Base-by-base conservation (phyloP, 352 stramenopile genomes). In the Pythium pectinolyticum region DNA sequence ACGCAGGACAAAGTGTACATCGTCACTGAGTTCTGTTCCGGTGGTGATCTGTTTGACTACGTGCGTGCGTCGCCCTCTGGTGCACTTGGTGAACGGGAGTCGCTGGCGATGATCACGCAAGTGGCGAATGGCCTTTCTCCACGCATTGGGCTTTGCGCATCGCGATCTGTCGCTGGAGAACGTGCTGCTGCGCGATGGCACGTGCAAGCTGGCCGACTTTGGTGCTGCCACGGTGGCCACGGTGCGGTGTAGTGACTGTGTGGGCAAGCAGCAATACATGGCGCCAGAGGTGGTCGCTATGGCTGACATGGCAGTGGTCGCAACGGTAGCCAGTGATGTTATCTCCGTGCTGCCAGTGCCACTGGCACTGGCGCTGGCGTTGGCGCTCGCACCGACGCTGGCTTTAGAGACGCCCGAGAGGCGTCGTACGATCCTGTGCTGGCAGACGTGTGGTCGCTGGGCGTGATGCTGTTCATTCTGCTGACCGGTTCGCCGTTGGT, bases 141-240 rank as follows among this genome's bases (percentile, higher is more conserved):
- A 64, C n/a, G 19, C 28, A 6, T 35, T 57, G 4, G 46, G 43
- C 27, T 43, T 72, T 45, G 65, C 65, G 7, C 64, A 72, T 30
- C 64, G 64, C 32, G 64, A 72, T 51, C 19, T 72, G 14, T 67
- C 57, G 22, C 51, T 72, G 2, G 65, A 72, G 57, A 72, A 72
- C 47, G 56, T 72, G n/a, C 41, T 72, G 22, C 37, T 72, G 0
- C 54, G 30, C 22, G 8, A 68, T 27, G 58, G 54, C 31, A 37
- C 28, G 8, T 72, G 65, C 41, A 67, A 72, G 39, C 17, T 72
- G 9, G 50, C 45, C 32, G 66, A 66, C 34, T 63, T 65, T 51
- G 66, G 66, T 12, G 41, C 63, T 8, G 43, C 61, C 5, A 55
- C 40, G 5, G 31, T 22, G 5, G 39, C 24, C 19, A 52, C n/a